A percentile compares a stretch with the other conserved stretches of the same genome.
Conservation (phyloP, 2,329 filamentous ascomycete genomes). For the Chlorencoelia australis region DNA sequence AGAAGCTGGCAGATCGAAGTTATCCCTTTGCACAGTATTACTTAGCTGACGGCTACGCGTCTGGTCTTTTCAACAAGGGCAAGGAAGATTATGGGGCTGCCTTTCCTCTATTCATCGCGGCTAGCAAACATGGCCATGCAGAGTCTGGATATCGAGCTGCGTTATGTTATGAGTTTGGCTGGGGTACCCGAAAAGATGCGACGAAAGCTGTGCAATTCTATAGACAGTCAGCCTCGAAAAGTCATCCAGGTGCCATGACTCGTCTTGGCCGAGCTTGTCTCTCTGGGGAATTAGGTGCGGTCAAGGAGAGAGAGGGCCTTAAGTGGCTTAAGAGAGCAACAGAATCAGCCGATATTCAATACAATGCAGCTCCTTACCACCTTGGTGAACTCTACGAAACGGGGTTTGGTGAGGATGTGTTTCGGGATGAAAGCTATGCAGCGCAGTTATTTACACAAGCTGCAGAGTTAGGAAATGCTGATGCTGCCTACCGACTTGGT, state of each 20-base stretch:
- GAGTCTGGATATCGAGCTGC: conserved; percentile 91
- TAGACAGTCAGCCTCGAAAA: conserved; percentile 80
- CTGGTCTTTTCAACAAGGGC: conserved; percentile 89
- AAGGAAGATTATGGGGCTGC: conserved; percentile 86
- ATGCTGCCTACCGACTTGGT: conserved; percentile 82
- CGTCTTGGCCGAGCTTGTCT: conserved; percentile 85
- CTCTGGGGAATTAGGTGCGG: conserved; percentile 76
- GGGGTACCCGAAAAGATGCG: conserved; percentile 85
- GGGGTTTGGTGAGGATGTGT: conserved; percentile 90
- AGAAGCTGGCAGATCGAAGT: conserved; percentile 73
- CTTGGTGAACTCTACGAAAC: conserved; percentile 80
- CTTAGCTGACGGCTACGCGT: conserved; percentile 86
- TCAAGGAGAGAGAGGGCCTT: conserved; percentile 79
- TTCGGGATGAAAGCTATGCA: conserved; percentile 81
- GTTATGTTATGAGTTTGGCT: conserved; percentile 95
- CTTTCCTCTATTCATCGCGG: conserved; percentile 84
- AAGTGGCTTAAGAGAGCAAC: conserved; percentile 94
- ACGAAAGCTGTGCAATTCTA: conserved; percentile 92
- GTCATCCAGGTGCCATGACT: conserved; percentile 90
- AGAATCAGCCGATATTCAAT: conserved; percentile 81
- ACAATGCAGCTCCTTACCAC: conserved; percentile 88
- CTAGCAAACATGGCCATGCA: conserved; percentile 93
- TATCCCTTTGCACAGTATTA: conserved; percentile 99
- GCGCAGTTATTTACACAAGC: conserved; percentile 91
- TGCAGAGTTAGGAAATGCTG: conserved; percentile 79